phyloP scores from a whole-genome alignment of 441 rosid species.

The Syzygium malaccense region DNA sequence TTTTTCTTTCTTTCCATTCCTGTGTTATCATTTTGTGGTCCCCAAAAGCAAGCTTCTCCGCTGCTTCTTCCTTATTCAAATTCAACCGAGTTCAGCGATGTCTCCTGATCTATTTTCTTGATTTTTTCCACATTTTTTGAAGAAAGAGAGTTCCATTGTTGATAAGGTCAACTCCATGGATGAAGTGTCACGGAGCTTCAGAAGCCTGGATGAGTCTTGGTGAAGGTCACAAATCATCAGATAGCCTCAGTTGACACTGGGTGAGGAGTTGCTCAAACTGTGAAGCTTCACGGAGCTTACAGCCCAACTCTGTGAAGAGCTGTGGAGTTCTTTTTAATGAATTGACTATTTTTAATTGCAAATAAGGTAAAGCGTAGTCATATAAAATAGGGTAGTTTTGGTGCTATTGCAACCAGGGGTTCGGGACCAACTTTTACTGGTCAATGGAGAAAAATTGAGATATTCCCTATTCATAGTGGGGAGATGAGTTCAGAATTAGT shows the following conservation, averaged over 20 bases:
- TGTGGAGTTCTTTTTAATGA: background rate
- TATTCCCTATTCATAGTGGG: background rate
- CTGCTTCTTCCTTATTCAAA: background rate
- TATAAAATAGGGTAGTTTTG: background rate
- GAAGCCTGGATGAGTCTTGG: background rate
- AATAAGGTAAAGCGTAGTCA: background rate
- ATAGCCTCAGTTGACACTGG: background rate
- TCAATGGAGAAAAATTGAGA: background rate
- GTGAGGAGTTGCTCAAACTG: background rate
- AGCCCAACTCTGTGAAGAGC: background rate
- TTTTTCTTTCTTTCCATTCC: background rate
- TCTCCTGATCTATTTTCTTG: background rate
- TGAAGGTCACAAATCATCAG: background rate
- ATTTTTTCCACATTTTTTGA: background rate
- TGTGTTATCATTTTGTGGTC: background rate
- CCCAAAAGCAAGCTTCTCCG: background rate
- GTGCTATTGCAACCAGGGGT: background rate
- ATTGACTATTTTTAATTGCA: background rate
- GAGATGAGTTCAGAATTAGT: background rate
- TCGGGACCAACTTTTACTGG: background rate
- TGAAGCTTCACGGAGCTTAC: background rate
- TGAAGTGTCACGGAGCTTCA: background rate
- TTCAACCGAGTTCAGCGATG: background rate
- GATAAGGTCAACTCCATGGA: background rate
- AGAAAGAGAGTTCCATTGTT: background rate